Base-by-base conservation (phyloP, 257 asterid species). In the Ocimum tenuiflorum region DNA sequence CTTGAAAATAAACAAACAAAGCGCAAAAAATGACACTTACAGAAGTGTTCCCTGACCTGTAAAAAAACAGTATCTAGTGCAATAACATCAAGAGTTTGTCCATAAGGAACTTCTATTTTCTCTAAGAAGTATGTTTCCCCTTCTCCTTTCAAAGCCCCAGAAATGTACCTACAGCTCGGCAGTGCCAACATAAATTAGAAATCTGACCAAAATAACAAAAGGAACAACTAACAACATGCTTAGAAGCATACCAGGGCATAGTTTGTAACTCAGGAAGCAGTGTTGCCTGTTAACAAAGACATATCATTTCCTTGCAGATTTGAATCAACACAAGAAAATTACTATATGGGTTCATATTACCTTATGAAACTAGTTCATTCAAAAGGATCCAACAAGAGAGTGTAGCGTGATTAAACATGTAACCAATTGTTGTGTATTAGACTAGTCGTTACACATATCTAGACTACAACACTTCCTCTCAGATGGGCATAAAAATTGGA, bases 181-280 rank as follows among this genome's bases (percentile, higher is more conserved):
- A 68, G 46, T 14, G 63, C 59, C 39, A 67, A 69, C 48, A 54
- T 36, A 35, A 60, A 46, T 57, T 56, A 49, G 62, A 63, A 52
- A 41, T 60, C 51, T 15, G 63, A 54, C 38, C 42, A 49, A 18
- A 4, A 11, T 2, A 57, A 72, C 36, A 59, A 42, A 45, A 43
- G 3, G 10, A 13, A 42, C 45, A 11, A 31, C 8, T 6, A 42
- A 5, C 15, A 65, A 48, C 20, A 43, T 35, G 18, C 18, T 24
- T 8, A 2, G 42, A 36, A 36, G 60, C 70, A 52, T 85, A 87
- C 95, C 95, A 85, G 49, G 91, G 86, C 35, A 81, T 24, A 49
- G 58, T 74, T 60, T 4, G 75, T 59, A 86, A 69, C 67, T 31
- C 75, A 31, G 75, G 79, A 71, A 70, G 70, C 73, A 31, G 1